Base-by-base conservation (phyloP, 2,329 filamentous ascomycete genomes). In the Ophiosphaerella korrae region DNA sequence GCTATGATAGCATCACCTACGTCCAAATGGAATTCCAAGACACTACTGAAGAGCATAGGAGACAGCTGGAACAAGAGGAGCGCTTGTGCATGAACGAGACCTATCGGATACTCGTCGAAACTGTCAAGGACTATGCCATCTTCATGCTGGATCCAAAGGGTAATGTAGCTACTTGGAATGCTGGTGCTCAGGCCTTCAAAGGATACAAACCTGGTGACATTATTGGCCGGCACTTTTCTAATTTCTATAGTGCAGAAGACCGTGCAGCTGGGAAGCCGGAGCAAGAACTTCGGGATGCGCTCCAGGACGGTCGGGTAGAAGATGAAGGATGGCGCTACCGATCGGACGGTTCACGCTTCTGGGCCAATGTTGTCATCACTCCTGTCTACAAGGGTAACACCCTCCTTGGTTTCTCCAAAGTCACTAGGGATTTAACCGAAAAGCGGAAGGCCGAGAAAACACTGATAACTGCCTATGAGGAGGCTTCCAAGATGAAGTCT, bases 51-150 rank as follows among this genome's bases (percentile, higher is more conserved):
- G 67, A 74, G 23, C 62, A 63, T 16, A 55, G 43, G 35, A 61
- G 70, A 68, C 52, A 71, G 71, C 50, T 67, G 9, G 74, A 72
- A 34, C 65, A 78, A 34, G 75, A 78, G 48, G 75, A 79, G 46
- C 62, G 59, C 7, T 32, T 68, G 63, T 77, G 46, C 78, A 80
- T 60, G 45, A 80, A 79, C 58, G 81, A 84, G 58, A 79, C 78
- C 4, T 86, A 85, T 63, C 81, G 82, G n/a, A 82, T 86, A 34
- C 62, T 88, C 29, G 76, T 87, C 32, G 80, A 86, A 55, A 82
- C 80, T 0, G 81, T 85, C 59, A 84, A 82, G 67, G 82, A 85
- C 53, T 85, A 85, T 58, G 83, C 83, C 50, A 86, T 86, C 53
- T 87, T 85, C 62, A 81, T 85, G 72, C 75, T 86, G 24, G 82